Evolutionary conservation across 495 filamentous ascomycete genomes (phyloP), one percentile per base, ranked within the genome.

Genomic region (Penicillium taxi): DNA sequence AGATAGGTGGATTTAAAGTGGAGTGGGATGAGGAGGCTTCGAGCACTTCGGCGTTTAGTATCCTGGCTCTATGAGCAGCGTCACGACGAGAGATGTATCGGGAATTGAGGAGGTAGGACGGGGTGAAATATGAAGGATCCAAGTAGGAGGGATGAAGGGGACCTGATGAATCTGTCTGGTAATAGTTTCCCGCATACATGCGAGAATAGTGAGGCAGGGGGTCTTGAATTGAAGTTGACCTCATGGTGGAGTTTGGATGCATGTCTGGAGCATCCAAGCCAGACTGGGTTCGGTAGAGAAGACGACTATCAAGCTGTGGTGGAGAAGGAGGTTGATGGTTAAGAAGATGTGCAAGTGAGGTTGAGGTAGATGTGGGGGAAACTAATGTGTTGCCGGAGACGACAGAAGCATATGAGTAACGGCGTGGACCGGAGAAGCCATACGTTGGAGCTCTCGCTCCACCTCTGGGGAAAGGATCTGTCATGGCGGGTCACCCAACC

Each of bases 361-460:
- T 75, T 27, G 72, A 67, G 53, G 56, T 69, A 29, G 61, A 63
- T 40, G 64, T 50, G 11, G 73, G 50, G 48, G 51, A 70, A 26
- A 72, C 63, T 16, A 66, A 53, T 39, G 73, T 69, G 50, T 79
- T 64, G 37, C 84, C 84, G 21, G 86, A 81, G 34, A 82, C 74
- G 32, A 88, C 82, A 35, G 86, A 86, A 31, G 87, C 85, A 69
- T 94, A 93, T 21, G 87, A 93, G 18, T 67, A 72, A 41, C 67
- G 66, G 44, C 70, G 62, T 32, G 59, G 69, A 39, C 60, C 59
- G 28, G 63, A 59, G 49, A 64, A 58, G 52, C 53, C 64, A 39
- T 62, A 63, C 39, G 63, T 53, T 45, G 61, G 55, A 56, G 56
- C 62, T 52, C 44, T 52, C 57, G 66, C 61, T 63, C 68, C 66